Evolutionary conservation across 2,329 filamentous ascomycete species (phyloP), one percentile per base, ranked within the genome.

Genomic region (Pezicula radicicola): DNA sequence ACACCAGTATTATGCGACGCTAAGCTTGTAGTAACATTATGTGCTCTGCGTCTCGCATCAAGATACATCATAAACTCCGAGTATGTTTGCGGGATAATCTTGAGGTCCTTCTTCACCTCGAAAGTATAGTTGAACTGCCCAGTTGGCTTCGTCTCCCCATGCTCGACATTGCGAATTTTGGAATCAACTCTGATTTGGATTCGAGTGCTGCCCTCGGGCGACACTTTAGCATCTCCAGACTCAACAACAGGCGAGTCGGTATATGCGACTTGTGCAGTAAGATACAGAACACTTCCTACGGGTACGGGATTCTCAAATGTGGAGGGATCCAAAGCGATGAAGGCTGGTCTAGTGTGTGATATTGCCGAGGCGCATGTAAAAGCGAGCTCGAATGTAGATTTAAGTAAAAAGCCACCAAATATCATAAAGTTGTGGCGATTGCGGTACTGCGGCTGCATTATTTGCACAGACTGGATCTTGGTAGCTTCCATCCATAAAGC

Each of bases 41-140:
- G 56, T 18, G 62, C 61, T 27, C 69, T 61, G 42, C 68, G 66
- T 49, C 68, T 63, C 16, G 68, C 70, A 63, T 71, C 70, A 33
- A 71, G 59, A 54, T 64, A 72, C 52, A 67, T 62, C 59, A 72
- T 67, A 54, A 69, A 69, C 56, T 72, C 60, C 4, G 58, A 60
- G 58, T 72, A 72, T 1, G 62, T 65, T 57, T 66, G 61, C 4
- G 86, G 86, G 73, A 88, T 81, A 18, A 89, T 80, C 60, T 82
- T 78, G 43, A 88, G 74, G 59, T 85, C 79, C 61, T 76, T 80
- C 50, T 84, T 79, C 2, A 88, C 83, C 49, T 78, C 75, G 64
- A 89, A 89, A 0, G 85, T 88, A 62, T 89, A 89, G 61, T 88
- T 87, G 69, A 89, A 89, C 56, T 84, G 82, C 0, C 86, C 86